A percentile compares a stretch with the other conserved stretches of the same genome.
Conservation (phyloP, 139 green algal species). For the Ettlia oleoabundans region DNA sequence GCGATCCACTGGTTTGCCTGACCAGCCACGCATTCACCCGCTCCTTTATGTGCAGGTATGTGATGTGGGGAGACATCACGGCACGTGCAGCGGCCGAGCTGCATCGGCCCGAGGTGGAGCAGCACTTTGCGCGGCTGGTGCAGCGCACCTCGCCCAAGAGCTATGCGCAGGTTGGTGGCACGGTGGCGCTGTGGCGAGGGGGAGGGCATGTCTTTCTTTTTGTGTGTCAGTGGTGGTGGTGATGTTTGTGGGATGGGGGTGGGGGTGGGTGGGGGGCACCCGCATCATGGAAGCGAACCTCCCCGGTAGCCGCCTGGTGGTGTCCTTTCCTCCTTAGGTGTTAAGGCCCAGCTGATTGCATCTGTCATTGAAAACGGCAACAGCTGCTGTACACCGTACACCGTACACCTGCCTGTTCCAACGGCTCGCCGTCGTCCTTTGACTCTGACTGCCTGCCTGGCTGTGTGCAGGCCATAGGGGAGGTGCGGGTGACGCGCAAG, state of each 20-base stretch:
- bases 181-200: neutral
- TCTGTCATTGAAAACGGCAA: no score
- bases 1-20: no score
- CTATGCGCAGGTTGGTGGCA: neutral
- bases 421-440: neutral
- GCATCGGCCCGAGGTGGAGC: slow-evolving; percentile 71
- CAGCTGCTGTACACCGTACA: neutral
- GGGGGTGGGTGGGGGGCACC: no score
- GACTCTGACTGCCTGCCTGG: neutral
- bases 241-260: no score
- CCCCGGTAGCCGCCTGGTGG: no score
- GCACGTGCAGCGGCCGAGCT: slow-evolving; percentile 77
- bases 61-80: slow-evolving; percentile 89
- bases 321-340: no score
- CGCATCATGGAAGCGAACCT: no score
- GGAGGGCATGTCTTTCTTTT: no score
- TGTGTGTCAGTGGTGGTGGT: no score
- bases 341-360: no score
- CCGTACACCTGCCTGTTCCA: neutral
- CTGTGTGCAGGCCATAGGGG: slow-evolving; percentile 76
- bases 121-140: slow-evolving; percentile 93
- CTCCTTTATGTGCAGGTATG: slow-evolving; percentile 70
- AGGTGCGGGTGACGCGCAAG: slow-evolving; percentile 86
- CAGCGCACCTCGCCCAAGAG: slow-evolving; percentile 76
- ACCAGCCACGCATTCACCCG: neutral